Percentiles rank a stretch among this genome's conserved stretches.
These are phyloP conservation scores for Dioscorea cayenensis DNA, from an alignment of 116 monocot species.

Conservation along the genomic window DNA sequence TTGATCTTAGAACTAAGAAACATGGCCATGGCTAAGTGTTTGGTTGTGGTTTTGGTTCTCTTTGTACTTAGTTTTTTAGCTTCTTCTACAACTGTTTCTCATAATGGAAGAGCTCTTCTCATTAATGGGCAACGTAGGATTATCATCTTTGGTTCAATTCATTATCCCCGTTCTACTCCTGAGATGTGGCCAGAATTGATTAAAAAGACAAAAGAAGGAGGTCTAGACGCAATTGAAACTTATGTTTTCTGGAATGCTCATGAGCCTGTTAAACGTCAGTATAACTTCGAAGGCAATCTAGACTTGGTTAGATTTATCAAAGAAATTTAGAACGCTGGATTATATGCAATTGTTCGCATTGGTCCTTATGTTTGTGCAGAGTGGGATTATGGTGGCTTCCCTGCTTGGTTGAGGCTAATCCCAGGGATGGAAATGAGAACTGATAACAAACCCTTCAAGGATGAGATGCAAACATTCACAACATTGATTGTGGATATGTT, in stretches of 20 bases:
- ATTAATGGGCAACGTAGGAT: constrained; percentile 30
- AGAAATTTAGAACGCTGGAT: constrained; percentile 57
- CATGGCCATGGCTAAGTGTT: too few relatives aligned
- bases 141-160: constrained; percentile 41
- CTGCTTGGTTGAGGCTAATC: constrained; percentile 47
- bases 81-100: background rate
- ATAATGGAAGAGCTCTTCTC: constrained; percentile 22
- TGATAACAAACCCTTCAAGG: constrained; percentile 40
- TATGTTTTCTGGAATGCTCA: constrained; percentile 51
- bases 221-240: constrained; percentile 47
- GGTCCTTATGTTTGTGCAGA: constrained; percentile 83
- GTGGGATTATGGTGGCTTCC: constrained; percentile 69
- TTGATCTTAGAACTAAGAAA: too few relatives aligned
- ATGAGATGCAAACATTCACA: constrained; percentile 48
- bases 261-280: constrained; percentile 39
- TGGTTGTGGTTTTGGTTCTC: too few relatives aligned
- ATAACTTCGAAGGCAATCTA: constrained; percentile 57
- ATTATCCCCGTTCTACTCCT: constrained; percentile 47
- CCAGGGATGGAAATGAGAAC: constrained; percentile 49
- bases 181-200: constrained; percentile 58
- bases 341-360: constrained; percentile 62
- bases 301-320: constrained; percentile 58
- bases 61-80: too few relatives aligned
- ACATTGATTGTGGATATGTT: constrained; percentile 43
- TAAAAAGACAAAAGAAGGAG: constrained; percentile 36